Evolutionary conservation across 306 rosid genomes (phyloP).

Genomic region (Heteromeles arbutifolia): DNA sequence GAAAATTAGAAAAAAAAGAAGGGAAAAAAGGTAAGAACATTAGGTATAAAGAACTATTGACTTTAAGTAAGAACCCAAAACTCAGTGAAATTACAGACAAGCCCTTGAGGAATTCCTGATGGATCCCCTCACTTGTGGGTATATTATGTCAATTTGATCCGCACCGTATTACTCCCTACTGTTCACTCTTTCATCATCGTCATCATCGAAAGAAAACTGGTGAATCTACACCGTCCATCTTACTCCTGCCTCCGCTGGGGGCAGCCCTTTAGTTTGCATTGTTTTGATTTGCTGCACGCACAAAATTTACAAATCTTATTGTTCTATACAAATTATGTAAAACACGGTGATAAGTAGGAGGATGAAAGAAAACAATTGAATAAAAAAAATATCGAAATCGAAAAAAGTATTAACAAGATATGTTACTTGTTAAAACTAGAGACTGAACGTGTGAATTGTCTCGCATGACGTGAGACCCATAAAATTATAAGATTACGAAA

Average conservation of each 20-base stretch:
- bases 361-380: no score
- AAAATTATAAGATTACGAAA: not conserved
- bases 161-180: not conserved
- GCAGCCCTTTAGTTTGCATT: not conserved
- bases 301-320: not conserved
- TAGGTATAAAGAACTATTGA: not conserved
- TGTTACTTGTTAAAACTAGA: no score
- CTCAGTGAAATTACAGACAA: not conserved
- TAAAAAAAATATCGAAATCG: not conserved
- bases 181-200: not conserved
- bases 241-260: not conserved
- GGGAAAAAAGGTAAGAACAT: not conserved
- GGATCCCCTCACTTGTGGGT: not conserved
- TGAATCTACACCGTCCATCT: not conserved
- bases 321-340: not conserved
- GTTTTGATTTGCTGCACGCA: constrained; percentile 14
- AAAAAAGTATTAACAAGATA: not conserved
- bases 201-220: constrained; percentile 8
- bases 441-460: not conserved
- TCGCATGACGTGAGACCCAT: not conserved
- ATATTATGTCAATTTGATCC: constrained; percentile 6
- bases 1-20: not conserved
- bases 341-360: not conserved
- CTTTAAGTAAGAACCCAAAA: not conserved
- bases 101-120: not conserved